phyloP scores from a whole-genome alignment of 2,329 filamentous ascomycete genomes.

The Juglanconis sp. region DNA sequence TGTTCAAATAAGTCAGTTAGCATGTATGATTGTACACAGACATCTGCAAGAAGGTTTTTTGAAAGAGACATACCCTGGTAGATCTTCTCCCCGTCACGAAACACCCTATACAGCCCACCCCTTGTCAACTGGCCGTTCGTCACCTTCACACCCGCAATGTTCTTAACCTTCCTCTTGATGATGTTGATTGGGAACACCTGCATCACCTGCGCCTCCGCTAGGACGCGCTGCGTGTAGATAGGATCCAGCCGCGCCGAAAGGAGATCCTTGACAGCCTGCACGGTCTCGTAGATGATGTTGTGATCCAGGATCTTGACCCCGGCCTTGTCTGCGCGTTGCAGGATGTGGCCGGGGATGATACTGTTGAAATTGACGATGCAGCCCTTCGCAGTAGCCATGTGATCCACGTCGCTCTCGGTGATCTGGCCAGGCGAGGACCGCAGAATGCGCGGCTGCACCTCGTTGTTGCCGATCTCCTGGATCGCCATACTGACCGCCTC shows the following conservation, averaged over 20 bases:
- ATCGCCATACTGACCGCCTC: constrained; percentile 83
- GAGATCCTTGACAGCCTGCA: constrained; percentile 67
- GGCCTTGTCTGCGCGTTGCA: constrained; percentile 63
- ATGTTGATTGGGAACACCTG: constrained; percentile 82
- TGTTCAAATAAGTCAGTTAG: constrained; percentile 35
- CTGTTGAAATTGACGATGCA: constrained; percentile 86
- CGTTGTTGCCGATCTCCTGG: constrained; percentile 75
- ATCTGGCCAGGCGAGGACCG: constrained; percentile 75
- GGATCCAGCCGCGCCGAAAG: constrained; percentile 70
- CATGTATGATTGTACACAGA: not conserved
- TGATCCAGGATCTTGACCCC: constrained; percentile 79
- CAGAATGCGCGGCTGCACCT: constrained; percentile 75
- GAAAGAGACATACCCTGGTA: constrained; percentile 68
- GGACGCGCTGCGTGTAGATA: constrained; percentile 64
- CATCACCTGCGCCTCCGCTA: constrained; percentile 83
- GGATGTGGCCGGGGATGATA: constrained; percentile 63
- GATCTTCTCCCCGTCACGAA: constrained; percentile 66
- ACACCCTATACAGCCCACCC: constrained; percentile 64
- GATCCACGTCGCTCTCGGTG: constrained; percentile 83
- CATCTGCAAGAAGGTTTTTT: not conserved
- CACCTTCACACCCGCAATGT: constrained; percentile 84
- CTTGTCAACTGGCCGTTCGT: constrained; percentile 72
- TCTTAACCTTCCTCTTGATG: constrained; percentile 65
- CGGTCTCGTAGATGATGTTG: constrained; percentile 79
- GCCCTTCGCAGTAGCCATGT: constrained; percentile 73